Base-by-base conservation (phyloP, 495 filamentous ascomycete genomes). In the Geopyxis carbonaria region DNA sequence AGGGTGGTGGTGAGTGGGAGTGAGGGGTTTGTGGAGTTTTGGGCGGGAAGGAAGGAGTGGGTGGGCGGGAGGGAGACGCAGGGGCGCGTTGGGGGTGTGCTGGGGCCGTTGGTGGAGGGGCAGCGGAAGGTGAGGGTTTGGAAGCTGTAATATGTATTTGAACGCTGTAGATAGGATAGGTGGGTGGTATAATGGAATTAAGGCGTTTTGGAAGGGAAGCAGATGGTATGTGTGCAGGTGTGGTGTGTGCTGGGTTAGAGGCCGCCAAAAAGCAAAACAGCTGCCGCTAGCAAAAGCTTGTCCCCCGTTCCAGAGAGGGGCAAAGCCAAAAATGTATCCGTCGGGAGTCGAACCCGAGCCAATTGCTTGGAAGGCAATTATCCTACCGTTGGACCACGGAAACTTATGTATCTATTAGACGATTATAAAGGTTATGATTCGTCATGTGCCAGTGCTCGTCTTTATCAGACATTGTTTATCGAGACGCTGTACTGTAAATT, bases 1-100 rank as follows among this genome's bases (percentile, higher is more conserved):
- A 91, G 30, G 61, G 35, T 94, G 20, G 60, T 92, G 34, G 64
- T 95, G 3, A 86, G 82, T 2, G 89, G 89, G 0, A 86, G 89
- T 0, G 81, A 89, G 29, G 86, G 89, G 11, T 97, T 95, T 60
- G 68, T 94, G 32, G 66, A 64, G 19, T 68, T 75, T 46, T 78
- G 78, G 60, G 80, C 79, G 5, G 87, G 87, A 4, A 65, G 70
- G 3, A 93, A 91, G 59, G 86, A 76, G 73, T 65, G 65, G 1
- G 65, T 65, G 32, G 80, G 80, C 1, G 66, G 65, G 3, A 64
- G 64, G 34, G 83, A 84, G 4, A 61, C 62, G 46, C 80, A 93
- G 60, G 59, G 66, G 13, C 79, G 87, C 49, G 8, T 56, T 4
- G 47, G 52, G 1, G 87, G 81, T 2, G 48, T 56, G 37, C 34